These are phyloP conservation scores for Peniophora sp. DNA, from an alignment of 1,284 basidiomycete species.

Conservation along the genomic window DNA sequence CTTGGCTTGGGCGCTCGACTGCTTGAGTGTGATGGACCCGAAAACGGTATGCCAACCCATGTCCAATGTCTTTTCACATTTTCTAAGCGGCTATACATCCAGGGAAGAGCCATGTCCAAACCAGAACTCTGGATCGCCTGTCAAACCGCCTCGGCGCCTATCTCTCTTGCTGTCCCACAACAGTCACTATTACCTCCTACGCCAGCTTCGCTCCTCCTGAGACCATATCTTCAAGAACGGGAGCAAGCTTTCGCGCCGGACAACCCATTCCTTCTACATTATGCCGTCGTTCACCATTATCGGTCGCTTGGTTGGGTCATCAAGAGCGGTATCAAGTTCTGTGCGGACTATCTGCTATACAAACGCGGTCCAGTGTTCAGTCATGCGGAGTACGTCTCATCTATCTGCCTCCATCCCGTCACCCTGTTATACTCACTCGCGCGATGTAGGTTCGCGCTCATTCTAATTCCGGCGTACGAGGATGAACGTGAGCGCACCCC, in stretches of 20 bases:
- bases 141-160: constrained; percentile 27
- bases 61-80: not conserved
- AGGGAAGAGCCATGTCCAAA: constrained; percentile 46
- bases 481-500: constrained; percentile 30
- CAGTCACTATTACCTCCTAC: constrained; percentile 24
- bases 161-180: constrained; percentile 13
- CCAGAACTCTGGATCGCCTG: constrained; percentile 54
- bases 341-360: constrained; percentile 91
- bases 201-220: constrained; percentile 8
- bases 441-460: constrained; percentile 73
- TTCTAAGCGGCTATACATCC: constrained; percentile 2
- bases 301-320: constrained; percentile 98
- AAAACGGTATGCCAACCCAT: constrained; percentile 53
- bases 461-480: constrained; percentile 86
- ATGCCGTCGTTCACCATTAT: constrained; percentile 92
- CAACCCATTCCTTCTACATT: constrained; percentile 90
- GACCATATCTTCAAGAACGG: not conserved
- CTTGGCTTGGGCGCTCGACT: constrained; percentile 77
- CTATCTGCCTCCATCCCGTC: not conserved
- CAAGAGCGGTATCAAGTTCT: constrained; percentile 95
- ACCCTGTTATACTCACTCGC: not conserved
- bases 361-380: constrained; percentile 92
- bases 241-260: constrained; percentile 49
- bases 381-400: constrained; percentile 79
- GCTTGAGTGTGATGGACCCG: constrained; percentile 67